Base-by-base conservation (phyloP, 345 rosid genomes). In the Linum trigynum region DNA sequence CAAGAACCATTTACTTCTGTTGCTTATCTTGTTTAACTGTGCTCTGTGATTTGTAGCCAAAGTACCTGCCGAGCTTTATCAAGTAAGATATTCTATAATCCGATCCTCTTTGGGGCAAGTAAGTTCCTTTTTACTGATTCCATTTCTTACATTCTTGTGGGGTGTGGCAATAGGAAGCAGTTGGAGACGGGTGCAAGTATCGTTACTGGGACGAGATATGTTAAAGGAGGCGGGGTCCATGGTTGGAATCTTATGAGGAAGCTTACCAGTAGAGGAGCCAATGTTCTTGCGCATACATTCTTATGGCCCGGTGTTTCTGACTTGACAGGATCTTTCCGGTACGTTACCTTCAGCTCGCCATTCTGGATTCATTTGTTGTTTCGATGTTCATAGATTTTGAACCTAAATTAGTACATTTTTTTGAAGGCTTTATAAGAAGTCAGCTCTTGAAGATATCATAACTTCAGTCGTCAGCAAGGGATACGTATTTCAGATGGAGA, bases 171-270 rank as follows among this genome's bases (percentile, higher is more conserved):
- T 63, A 94, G 96, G 89, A 94, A 89, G 78, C 99, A 91, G 67
- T 57, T 70, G 70, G 99, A 85, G 76, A 94, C 96, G 16, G 83
- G 87, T 75, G 99, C 99, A 51, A 83, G 87, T 69, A 88, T 94
- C 70, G 95, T 94, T 41, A 94, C 95, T 0, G 97, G 99, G 63
- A 94, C 99, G 67, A 81, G 97, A 12, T 94, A 94, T 64, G 86
- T 87, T 68, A 83, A 76, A 74, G 95, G 85, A 15, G 99, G 97
- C 38, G 96, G 96, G 53, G 95, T 94, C 37, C 95, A 91, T 67
- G 95, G 99, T 56, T 94, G 99, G 99, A 91, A 85, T 77, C 92
- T 94, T 62, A 85, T 91, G 95, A 88, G 97, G 70, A 94, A 94
- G 73, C 84, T 94, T 75, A 91, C 99, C 23, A 94, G 99, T 63